Evolutionary conservation across 2,329 filamentous ascomycete genomes (phyloP).

Genomic region (Emydomyces testavorans): DNA sequence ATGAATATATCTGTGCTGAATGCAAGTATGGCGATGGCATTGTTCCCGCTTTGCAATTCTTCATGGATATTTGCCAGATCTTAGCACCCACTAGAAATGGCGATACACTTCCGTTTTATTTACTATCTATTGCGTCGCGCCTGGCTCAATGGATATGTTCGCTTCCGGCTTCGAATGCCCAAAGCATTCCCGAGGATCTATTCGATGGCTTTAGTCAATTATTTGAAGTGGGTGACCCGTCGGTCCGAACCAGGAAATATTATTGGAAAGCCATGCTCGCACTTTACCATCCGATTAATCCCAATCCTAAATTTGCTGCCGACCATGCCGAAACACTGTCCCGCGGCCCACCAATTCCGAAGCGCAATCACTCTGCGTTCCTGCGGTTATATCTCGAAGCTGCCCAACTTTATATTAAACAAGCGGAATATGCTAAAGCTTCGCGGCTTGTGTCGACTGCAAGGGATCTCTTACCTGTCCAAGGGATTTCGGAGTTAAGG

Average conservation of each 20-base stretch:
- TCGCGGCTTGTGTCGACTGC: conserved; percentile 24
- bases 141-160: conserved; percentile 22
- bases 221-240: not conserved
- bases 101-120: conserved; percentile 3
- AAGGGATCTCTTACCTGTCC: conserved; percentile 24
- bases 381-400: conserved; percentile 29
- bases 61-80: conserved; percentile 20
- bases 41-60: conserved; percentile 24
- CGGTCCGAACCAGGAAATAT: conserved; percentile 1
- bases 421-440: conserved; percentile 23
- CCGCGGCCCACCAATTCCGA: conserved; percentile 18
- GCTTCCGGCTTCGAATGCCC: conserved; percentile 16
- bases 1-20: conserved; percentile 27
- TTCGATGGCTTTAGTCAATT: conserved; percentile 26
- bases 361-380: conserved; percentile 22
- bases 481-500: conserved; percentile 1
- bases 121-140: conserved; percentile 13
- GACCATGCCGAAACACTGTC: conserved; percentile 19
- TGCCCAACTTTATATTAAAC: conserved; percentile 29
- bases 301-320: conserved; percentile 26
- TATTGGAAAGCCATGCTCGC: conserved; percentile 24
- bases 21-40: conserved; percentile 28
- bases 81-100: not conserved
- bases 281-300: conserved; percentile 31
- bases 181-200: conserved; percentile 21